Percentiles rank a stretch among this genome's conserved stretches.
phyloP scores from a whole-genome alignment of 176 grass and related monocot species.

The Oryza longistaminata region DNA sequence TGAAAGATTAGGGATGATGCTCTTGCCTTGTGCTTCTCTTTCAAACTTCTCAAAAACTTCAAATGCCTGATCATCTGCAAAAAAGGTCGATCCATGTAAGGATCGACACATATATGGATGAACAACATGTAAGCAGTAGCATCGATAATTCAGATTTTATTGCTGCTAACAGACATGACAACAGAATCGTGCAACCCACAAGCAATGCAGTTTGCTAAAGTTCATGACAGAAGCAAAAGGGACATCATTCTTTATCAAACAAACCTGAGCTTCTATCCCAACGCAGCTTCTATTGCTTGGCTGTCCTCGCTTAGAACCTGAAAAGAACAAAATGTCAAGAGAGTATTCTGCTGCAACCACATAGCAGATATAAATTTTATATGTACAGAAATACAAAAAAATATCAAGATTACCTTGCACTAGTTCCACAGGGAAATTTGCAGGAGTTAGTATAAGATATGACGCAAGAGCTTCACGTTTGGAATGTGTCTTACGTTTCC shows the following conservation, averaged over 20 bases:
- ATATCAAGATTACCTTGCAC: slow-evolving; percentile 50
- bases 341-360: slow-evolving; percentile 9
- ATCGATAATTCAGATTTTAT: not conserved
- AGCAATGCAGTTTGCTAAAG: not conserved
- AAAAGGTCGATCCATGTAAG: slow-evolving; percentile 1
- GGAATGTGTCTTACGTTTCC: slow-evolving; percentile 31
- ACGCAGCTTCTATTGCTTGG: slow-evolving; percentile 54
- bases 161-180: not conserved
- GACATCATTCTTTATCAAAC: not conserved
- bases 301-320: slow-evolving; percentile 44
- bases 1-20: not conserved
- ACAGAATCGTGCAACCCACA: not conserved
- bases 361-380: not conserved
- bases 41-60: slow-evolving; percentile 52
- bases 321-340: slow-evolving; percentile 16
- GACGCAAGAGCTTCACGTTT: slow-evolving; percentile 59
- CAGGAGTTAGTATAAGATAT: slow-evolving; percentile 51
- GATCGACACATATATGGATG: not conserved
- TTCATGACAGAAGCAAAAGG: not conserved
- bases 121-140: slow-evolving; percentile 8
- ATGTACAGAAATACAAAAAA: not conserved
- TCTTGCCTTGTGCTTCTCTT: slow-evolving; percentile 42
- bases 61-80: slow-evolving; percentile 36
- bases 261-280: slow-evolving; percentile 70
- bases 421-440: slow-evolving; percentile 70